Conservation (phyloP, 805 yeast genomes). For the Ogataea ganodermae region DNA sequence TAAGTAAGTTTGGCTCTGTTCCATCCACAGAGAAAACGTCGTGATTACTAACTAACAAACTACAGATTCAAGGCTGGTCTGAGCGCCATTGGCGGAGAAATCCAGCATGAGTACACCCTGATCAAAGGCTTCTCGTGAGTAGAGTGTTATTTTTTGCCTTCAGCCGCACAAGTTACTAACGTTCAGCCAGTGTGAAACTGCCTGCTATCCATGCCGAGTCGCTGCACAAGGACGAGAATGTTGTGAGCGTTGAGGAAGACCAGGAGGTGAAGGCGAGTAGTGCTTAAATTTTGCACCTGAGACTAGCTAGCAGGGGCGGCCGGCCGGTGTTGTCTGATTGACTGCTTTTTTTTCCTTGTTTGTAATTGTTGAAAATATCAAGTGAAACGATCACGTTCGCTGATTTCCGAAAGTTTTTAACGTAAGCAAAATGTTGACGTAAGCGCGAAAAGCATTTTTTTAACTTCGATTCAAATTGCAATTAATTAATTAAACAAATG, state of each 20-base stretch:
- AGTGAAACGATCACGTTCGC: slow-evolving; percentile 4
- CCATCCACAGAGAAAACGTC: too few species aligned
- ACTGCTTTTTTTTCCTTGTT: slow-evolving; percentile 1
- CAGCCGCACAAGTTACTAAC: slow-evolving; percentile 3
- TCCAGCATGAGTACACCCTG: slow-evolving; percentile 60
- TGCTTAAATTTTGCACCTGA: background rate
- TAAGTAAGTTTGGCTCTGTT: slow-evolving; percentile 22
- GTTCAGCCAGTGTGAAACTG: slow-evolving; percentile 42
- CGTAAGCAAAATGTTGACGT: background rate
- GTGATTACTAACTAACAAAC: slow-evolving; percentile 5
- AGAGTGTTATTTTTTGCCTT: background rate
- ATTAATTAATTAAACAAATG: background rate
- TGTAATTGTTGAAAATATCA: background rate
- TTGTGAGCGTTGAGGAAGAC: slow-evolving; percentile 67
- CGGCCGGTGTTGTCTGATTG: background rate
- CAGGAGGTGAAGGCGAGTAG: slow-evolving; percentile 52
- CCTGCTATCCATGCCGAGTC: slow-evolving; percentile 53
- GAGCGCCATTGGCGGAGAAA: slow-evolving; percentile 56
- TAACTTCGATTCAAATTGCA: slow-evolving; percentile 5
- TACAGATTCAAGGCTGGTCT: slow-evolving; percentile 49
- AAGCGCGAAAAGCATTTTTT: background rate
- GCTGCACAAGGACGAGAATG: slow-evolving; percentile 51
- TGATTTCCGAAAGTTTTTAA: background rate
- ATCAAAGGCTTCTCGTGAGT: slow-evolving; percentile 64
- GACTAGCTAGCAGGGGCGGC: background rate